A percentile compares a stretch with the other conserved stretches of the same genome.
Conservation (phyloP, 345 rosid genomes). For the Euphorbia pulcherrima region DNA sequence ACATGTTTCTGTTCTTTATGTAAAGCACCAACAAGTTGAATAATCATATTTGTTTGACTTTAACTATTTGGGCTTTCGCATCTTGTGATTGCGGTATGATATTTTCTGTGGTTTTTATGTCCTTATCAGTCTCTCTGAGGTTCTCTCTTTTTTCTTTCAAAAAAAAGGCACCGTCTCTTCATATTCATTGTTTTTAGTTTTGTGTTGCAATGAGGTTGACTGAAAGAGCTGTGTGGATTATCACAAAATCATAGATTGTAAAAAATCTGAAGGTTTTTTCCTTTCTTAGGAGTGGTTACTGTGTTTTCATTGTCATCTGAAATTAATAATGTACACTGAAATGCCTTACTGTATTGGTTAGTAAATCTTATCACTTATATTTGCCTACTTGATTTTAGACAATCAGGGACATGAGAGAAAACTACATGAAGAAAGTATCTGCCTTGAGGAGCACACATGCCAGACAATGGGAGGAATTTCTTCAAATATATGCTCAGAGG, state of each 20-base stretch:
- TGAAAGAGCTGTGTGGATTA: conserved; percentile 13
- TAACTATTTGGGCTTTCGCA: conserved; percentile 5
- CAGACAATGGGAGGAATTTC: conserved; percentile 84
- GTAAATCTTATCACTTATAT: conserved; percentile 34
- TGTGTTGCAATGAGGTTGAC: conserved; percentile 2
- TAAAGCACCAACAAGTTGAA: not conserved
- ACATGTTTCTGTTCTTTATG: not conserved
- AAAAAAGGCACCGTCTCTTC: not conserved
- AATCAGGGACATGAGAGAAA: conserved; percentile 82
- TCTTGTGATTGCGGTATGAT: too few relatives aligned
- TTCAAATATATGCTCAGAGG: conserved; percentile 75
- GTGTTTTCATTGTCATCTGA: conserved; percentile 8
- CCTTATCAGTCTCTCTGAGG: not conserved
- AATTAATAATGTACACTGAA: conserved; percentile 9
- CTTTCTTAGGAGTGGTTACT: conserved; percentile 4
- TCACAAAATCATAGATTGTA: conserved; percentile 1
- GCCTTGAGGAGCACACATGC: conserved; percentile 55
- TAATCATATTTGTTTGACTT: not conserved
- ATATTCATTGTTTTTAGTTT: not conserved
- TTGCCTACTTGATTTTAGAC: conserved; percentile 48
- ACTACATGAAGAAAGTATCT: conserved; percentile 69
- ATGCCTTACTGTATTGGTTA: conserved; percentile 8
- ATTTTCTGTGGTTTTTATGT: not conserved
- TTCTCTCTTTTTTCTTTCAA: too few relatives aligned
- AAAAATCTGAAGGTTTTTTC: conserved; percentile 2